phyloP scores from a whole-genome alignment of 2,329 filamentous ascomycete genomes.

The Colletotrichum tropicale region DNA sequence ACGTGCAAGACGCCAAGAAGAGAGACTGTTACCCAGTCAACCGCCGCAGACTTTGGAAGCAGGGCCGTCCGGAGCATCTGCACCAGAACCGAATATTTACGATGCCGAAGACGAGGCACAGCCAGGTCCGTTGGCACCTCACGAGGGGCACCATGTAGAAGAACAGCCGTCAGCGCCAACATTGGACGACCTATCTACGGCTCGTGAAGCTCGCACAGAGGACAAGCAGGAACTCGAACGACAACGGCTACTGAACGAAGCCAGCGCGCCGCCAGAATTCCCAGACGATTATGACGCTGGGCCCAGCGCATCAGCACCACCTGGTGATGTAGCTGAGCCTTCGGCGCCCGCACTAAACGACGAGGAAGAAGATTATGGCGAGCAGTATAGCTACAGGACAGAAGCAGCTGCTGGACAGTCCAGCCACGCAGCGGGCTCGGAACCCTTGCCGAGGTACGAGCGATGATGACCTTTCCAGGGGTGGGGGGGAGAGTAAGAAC shows the following conservation, averaged over 20 bases:
- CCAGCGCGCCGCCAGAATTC: slow-evolving; percentile 66
- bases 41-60: slow-evolving; percentile 54
- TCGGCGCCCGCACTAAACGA: slow-evolving; percentile 64
- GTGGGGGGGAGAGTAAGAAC: neutral
- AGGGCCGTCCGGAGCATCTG: slow-evolving; percentile 35
- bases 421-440: slow-evolving; percentile 19
- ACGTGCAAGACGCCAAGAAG: slow-evolving; percentile 76
- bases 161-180: slow-evolving; percentile 49
- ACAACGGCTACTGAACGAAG: slow-evolving; percentile 65
- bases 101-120: slow-evolving; percentile 46
- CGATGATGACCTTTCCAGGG: slow-evolving; percentile 30
- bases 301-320: slow-evolving; percentile 32
- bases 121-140: slow-evolving; percentile 21
- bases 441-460: slow-evolving; percentile 39
- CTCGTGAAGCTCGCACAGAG: slow-evolving; percentile 50
- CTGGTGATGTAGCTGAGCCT: slow-evolving; percentile 40
- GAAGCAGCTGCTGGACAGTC: slow-evolving; percentile 1
- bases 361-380: slow-evolving; percentile 57
- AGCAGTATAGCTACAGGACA: slow-evolving; percentile 26
- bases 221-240: slow-evolving; percentile 84
- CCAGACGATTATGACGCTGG: slow-evolving; percentile 54
- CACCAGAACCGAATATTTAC: slow-evolving; percentile 47
- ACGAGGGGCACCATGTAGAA: slow-evolving; percentile 23
- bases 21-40: slow-evolving; percentile 79
- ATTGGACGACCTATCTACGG: slow-evolving; percentile 44